Evolutionary conservation across 768 basidiomycete genomes (phyloP).

Genomic region (Gloeostereum incarnatum): DNA sequence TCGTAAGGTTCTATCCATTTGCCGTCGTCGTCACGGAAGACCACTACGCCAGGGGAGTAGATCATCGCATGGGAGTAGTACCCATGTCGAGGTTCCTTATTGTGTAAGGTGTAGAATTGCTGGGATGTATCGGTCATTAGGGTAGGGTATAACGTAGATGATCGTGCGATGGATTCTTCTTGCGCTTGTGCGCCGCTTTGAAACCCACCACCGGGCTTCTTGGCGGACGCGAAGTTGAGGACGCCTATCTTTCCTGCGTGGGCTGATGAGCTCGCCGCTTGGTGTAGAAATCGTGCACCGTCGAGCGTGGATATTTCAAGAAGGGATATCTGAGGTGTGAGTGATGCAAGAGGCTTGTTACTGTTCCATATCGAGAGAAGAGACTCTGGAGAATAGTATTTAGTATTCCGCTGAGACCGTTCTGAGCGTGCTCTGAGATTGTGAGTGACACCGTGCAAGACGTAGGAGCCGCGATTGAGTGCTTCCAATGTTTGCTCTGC

Average conservation of each 20-base stretch:
- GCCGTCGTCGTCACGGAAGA: constrained; percentile 59
- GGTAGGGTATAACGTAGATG: constrained; percentile 59
- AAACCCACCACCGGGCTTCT: constrained; percentile 71
- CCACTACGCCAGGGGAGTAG: constrained; percentile 52
- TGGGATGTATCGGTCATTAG: constrained; percentile 46
- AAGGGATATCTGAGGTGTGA: constrained; percentile 27
- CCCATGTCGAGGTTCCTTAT: constrained; percentile 33
- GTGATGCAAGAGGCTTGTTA: constrained; percentile 2
- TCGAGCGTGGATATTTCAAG: constrained; percentile 57
- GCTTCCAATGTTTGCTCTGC: background rate
- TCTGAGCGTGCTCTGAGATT: background rate
- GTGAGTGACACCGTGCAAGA: background rate
- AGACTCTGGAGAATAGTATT: constrained; percentile 43
- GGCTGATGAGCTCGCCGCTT: constrained; percentile 12
- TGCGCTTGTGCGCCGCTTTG: constrained; percentile 65
- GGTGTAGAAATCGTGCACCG: constrained; percentile 36
- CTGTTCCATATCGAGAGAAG: constrained; percentile 37
- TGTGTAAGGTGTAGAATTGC: constrained; percentile 57
- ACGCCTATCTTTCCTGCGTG: constrained; percentile 38
- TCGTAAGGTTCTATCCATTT: constrained; percentile 44
- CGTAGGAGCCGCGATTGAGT: background rate
- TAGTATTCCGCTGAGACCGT: constrained; percentile 26
- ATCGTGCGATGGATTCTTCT: constrained; percentile 73
- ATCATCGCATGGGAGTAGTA: constrained; percentile 78
- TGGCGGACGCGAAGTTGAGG: constrained; percentile 73